Percentiles rank a stretch among this genome's conserved stretches.
phyloP scores from a whole-genome alignment of 306 rosid genomes.

The Pterocarpus macrocarpus region DNA sequence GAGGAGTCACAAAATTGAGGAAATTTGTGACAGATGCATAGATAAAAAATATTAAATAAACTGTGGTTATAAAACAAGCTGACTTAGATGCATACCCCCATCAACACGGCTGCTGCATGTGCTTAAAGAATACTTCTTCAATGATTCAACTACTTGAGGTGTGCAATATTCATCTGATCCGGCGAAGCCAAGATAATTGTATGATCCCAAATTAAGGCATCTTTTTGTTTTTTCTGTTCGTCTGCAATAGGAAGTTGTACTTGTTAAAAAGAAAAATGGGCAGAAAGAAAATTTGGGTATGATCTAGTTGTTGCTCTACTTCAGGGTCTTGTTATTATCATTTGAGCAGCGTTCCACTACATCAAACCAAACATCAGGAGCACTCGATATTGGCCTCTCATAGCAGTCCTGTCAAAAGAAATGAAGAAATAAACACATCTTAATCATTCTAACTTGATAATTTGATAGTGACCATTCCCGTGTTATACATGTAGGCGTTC shows the following conservation, averaged over 20 bases:
- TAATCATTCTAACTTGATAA: too few species aligned
- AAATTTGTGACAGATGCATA: not conserved
- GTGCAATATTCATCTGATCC: constrained; percentile 86
- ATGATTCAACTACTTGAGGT: constrained; percentile 73
- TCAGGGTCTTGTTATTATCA: constrained; percentile 89
- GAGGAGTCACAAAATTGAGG: constrained; percentile 30
- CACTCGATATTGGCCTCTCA: constrained; percentile 91
- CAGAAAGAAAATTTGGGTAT: not conserved
- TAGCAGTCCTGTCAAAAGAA: constrained; percentile 76
- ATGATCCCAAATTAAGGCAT: constrained; percentile 86
- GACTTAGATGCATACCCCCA: constrained; percentile 60
- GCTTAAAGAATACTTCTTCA: constrained; percentile 74
- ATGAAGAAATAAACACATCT: constrained; percentile 2
- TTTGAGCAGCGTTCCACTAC: constrained; percentile 93
- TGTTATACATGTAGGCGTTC: too few species aligned
- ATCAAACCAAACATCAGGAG: constrained; percentile 98
- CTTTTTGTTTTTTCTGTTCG: constrained; percentile 67
- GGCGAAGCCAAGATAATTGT: constrained; percentile 89
- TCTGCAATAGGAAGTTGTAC: constrained; percentile 52
- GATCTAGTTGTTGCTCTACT: constrained; percentile 42
- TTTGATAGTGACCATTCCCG: too few species aligned
- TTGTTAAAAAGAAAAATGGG: not conserved
- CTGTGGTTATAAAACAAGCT: too few species aligned
- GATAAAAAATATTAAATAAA: not conserved
- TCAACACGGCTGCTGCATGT: constrained; percentile 88